These are phyloP conservation scores for Lojkania enalia DNA, from an alignment of 2,329 filamentous ascomycete species.

Conservation along the genomic window DNA sequence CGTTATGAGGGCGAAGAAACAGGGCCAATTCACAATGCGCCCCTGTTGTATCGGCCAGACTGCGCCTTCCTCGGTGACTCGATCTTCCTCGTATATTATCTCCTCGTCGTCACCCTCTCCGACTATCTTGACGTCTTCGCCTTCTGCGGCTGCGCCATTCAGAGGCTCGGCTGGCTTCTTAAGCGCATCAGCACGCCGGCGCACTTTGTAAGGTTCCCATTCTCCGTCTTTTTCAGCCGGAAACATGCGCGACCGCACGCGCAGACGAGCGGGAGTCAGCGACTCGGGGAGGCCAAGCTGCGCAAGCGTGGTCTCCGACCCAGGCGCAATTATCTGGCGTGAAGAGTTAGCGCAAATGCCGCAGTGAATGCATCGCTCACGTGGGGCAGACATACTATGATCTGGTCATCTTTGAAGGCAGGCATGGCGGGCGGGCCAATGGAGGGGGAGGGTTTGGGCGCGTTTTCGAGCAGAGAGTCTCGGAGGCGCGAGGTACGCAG, in stretches of 20 bases:
- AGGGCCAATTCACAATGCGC: constrained; percentile 84
- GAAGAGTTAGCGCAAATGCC: constrained; percentile 14
- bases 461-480: constrained; percentile 11
- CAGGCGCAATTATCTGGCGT: constrained; percentile 69
- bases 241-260: constrained; percentile 94
- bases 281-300: constrained; percentile 87
- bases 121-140: constrained; percentile 23
- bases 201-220: constrained; percentile 81
- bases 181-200: constrained; percentile 47
- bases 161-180: constrained; percentile 37
- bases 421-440: constrained; percentile 45
- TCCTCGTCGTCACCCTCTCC: constrained; percentile 59
- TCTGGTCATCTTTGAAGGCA: constrained; percentile 52
- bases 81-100: constrained; percentile 82
- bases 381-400: constrained; percentile 40
- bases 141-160: constrained; percentile 21
- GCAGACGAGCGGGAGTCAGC: constrained; percentile 86
- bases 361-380: neutral
- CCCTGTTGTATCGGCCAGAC: constrained; percentile 84
- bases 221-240: constrained; percentile 73
- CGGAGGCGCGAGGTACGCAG: constrained; percentile 3
- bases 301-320: constrained; percentile 86
- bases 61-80: constrained; percentile 83
- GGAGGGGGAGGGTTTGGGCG: constrained; percentile 17
- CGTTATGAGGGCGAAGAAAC: constrained; percentile 89